Conservation (phyloP, 495 filamentous ascomycete genomes). For the Pseudevernia furfuracea region DNA sequence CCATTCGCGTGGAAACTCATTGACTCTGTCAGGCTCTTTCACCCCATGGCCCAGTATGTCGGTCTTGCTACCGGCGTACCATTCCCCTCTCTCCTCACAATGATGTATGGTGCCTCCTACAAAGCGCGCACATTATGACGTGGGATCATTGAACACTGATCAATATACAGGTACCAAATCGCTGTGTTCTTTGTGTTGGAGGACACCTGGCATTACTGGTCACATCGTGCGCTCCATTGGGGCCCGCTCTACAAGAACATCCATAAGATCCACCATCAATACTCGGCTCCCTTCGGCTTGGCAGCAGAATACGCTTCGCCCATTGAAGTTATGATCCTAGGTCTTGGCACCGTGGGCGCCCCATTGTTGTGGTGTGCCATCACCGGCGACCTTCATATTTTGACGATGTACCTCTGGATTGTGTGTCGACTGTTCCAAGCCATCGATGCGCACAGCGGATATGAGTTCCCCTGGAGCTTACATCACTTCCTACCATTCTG, state of each 20-base stretch:
- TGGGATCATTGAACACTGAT: not conserved
- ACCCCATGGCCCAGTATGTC: conserved; percentile 91
- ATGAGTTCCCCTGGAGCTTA: conserved; percentile 95
- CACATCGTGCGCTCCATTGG: conserved; percentile 90
- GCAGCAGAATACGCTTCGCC: conserved; percentile 97
- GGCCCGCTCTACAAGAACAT: conserved; percentile 87
- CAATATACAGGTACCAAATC: conserved; percentile 55
- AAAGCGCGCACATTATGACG: not conserved
- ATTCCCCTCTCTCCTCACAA: conserved; percentile 76
- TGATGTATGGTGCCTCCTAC: conserved; percentile 41
- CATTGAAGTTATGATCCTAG: conserved; percentile 95
- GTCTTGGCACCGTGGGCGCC: conserved; percentile 74
- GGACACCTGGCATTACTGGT: conserved; percentile 98
- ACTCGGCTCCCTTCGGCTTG: conserved; percentile 93
- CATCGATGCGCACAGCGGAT: conserved; percentile 94
- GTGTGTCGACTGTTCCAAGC: conserved; percentile 89
- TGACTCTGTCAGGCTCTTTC: conserved; percentile 62
- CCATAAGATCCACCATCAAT: conserved; percentile 98
- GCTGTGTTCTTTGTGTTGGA: conserved; percentile 91
- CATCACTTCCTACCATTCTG: conserved; percentile 96
- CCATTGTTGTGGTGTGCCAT: conserved; percentile 81
- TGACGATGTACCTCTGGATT: conserved; percentile 99
- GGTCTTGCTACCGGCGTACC: conserved; percentile 84
- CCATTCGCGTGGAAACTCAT: not conserved
- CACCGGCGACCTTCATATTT: conserved; percentile 80